Evolutionary conservation across 2,329 filamentous ascomycete species (phyloP), one percentile per base, ranked within the genome.

Genomic region (Fusarium sp.): DNA sequence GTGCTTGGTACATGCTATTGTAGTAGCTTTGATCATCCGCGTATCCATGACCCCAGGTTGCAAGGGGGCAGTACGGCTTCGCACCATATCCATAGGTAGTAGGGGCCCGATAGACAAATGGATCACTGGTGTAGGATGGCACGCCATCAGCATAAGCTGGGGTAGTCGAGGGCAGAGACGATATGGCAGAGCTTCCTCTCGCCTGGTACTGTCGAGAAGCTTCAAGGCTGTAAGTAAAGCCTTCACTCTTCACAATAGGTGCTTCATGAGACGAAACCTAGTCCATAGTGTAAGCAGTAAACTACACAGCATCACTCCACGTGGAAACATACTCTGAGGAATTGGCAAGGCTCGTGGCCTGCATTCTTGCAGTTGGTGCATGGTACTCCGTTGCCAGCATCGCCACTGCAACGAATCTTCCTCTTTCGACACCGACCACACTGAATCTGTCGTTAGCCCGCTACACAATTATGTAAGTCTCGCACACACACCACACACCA

Each of bases 341-440:
- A 98, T 65, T 92, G 89, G 80, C 96, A 98, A 11, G 87, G 85
- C 28, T 91, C 89, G 33, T 88, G 85, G 18, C 93, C 92, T 59
- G 95, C 92, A 70, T 87, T 90, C 78, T 90, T 92, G 85, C 96
- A 98, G 81, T 95, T 97, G 17, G 88, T 86, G 82, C 96, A 98
- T n/a, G 92, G 91, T 44, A 86, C 84, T n/a, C 92, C 93, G 78
- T 92, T 90, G 38, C 93, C 93, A 39, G 88, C 87, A 80, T 98
- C 94, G 48, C 96, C 96, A 79, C 93, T 97, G 84, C 96, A 98
- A 76, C 94, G 92, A 78, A 98, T 98, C 86, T 98, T 98, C 67
- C 96, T 90, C 84, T 96, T 95, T 69, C 96, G 91, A 83, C 96
- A 98, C 75, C 96, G 91, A 41, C 91, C 90, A 82, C 96, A 98